Evolutionary conservation across 352 stramenopile genomes (phyloP), one percentile per base, ranked within the genome.

Genomic region (Phytophthora palmivora): DNA sequence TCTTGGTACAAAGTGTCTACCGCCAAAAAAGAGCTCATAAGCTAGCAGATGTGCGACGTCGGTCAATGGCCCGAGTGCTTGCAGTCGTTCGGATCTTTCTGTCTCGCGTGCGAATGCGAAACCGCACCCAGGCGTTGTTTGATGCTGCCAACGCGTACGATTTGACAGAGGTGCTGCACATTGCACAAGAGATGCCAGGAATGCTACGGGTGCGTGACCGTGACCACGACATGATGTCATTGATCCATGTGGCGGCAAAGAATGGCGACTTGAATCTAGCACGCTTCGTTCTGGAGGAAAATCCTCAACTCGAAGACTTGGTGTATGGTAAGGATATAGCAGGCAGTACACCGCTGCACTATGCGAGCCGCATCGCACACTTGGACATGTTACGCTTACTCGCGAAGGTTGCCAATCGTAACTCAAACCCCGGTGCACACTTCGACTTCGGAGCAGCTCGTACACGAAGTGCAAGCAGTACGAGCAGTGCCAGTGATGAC

Each of bases 171-270:
- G 84, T 96, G 11, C 74, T 92, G n/a, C 84, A 87, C 46, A 82
- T 96, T 63, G 79, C 85, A 3, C 88, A 95, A 56, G 79, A 94
- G 30, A 75, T 89, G 41, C 88, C 86, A 8, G 84, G 84, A 8
- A 94, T 92, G 82, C 50, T 94, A 9, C 83, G 87, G 10, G 82
- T 94, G 3, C 83, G 87, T 38, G 87, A 96, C 33, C 83, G 83
- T 46, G 63, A 70, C 21, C 74, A 88, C 59, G 78, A 95, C 30
- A 88, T 92, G 82, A 91, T 95, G 72, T 96, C 86, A 18, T 69
- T 97, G 12, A 81, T 96, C 22, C 90, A 97, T 72, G 86, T 94
- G n/a, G 90, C 89, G 0, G 88, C 87, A 2, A 92, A 92, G 59
- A 96, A 95, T 58, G 83, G 85, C 9, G 86, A 95, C 52, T 38